phyloP scores from a whole-genome alignment of 768 basidiomycete species.

The Agrocybe praecox region DNA sequence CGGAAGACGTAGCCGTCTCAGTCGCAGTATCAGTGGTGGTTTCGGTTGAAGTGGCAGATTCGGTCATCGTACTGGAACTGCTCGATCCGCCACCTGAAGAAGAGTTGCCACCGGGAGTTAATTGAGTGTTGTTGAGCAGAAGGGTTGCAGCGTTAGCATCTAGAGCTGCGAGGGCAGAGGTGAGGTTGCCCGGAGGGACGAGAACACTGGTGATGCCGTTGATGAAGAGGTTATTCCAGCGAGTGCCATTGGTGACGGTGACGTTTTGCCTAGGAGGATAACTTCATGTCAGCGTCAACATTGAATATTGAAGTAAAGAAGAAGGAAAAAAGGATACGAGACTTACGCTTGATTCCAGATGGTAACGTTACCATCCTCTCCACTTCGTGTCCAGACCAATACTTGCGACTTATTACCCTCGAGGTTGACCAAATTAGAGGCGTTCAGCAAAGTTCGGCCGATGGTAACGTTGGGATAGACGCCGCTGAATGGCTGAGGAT shows the following conservation, averaged over 20 bases:
- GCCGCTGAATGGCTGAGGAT: constrained; percentile 31
- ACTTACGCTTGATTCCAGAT: constrained; percentile 53
- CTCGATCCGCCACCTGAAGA: neutral
- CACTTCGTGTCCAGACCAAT: constrained; percentile 34
- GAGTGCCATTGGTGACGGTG: constrained; percentile 39
- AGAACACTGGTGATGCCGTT: constrained; percentile 55
- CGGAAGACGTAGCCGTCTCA: neutral
- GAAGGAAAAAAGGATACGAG: constrained; percentile 1
- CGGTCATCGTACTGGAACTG: neutral
- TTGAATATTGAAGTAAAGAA: neutral
- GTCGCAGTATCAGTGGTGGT: neutral
- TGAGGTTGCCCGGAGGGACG: constrained; percentile 50
- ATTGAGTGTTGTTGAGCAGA: constrained; percentile 25
- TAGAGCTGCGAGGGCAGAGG: constrained; percentile 39
- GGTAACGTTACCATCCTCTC: constrained; percentile 28
- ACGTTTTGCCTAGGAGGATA: constrained; percentile 21
- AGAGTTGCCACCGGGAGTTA: constrained; percentile 19
- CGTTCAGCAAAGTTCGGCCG: constrained; percentile 63
- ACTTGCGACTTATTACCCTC: constrained; percentile 65
- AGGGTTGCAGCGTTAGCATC: constrained; percentile 44
- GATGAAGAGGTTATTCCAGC: constrained; percentile 41
- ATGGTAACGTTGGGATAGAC: constrained; percentile 61
- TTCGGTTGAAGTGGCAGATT: neutral
- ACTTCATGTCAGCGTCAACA: constrained; percentile 1
- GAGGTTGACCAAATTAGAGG: constrained; percentile 47